Evolutionary conservation across 2,329 filamentous ascomycete genomes (phyloP).

Genomic region (Zarea fungicola): DNA sequence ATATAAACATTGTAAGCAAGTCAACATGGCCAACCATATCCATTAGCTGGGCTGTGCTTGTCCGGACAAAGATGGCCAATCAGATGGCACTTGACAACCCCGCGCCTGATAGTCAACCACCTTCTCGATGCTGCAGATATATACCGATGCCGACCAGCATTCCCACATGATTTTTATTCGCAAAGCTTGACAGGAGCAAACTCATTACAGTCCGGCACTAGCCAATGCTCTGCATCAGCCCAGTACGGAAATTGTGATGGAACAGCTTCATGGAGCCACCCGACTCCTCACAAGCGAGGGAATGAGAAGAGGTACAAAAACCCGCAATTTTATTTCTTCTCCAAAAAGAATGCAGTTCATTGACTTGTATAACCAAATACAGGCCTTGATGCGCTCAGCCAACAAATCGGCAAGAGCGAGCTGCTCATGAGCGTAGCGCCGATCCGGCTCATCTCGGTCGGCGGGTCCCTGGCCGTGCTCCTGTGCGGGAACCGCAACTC

Average conservation of each 20-base stretch:
- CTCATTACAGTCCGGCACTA: too few species aligned
- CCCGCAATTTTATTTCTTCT: neutral
- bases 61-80: too few species aligned
- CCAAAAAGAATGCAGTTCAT: neutral
- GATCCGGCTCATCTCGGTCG: slow-evolving; percentile 22
- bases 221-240: too few species aligned
- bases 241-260: neutral
- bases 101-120: too few species aligned
- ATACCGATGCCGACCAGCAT: too few species aligned
- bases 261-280: neutral
- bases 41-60: too few species aligned
- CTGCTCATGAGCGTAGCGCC: slow-evolving; percentile 24
- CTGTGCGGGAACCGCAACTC: slow-evolving; percentile 18
- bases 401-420: slow-evolving; percentile 20
- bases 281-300: slow-evolving; percentile 1
- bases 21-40: too few species aligned
- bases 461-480: slow-evolving; percentile 21
- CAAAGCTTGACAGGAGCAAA: too few species aligned
- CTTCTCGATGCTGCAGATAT: too few species aligned
- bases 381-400: slow-evolving; percentile 13
- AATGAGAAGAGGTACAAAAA: neutral
- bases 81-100: too few species aligned
- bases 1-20: too few species aligned
- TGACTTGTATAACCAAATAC: neutral
- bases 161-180: too few species aligned